These are phyloP conservation scores for Yarrowia galli DNA, from an alignment of 1,139 yeast species.

Conservation along the genomic window DNA sequence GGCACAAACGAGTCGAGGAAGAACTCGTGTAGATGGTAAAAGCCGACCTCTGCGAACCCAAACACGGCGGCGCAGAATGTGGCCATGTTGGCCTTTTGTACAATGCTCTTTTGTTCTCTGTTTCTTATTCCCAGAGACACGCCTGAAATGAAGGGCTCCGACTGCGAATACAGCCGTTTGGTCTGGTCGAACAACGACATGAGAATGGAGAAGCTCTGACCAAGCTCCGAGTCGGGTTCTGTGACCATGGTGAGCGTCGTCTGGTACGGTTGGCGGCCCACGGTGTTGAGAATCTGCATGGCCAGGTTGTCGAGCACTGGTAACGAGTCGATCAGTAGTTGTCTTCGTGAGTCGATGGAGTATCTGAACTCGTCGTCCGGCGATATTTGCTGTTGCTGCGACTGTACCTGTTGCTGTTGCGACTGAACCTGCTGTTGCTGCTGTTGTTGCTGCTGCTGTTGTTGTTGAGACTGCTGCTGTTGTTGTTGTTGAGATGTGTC, in stretches of 20 bases:
- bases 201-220: slow-evolving; percentile 75
- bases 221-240: slow-evolving; percentile 73
- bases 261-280: slow-evolving; percentile 75
- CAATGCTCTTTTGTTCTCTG: slow-evolving; percentile 61
- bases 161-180: slow-evolving; percentile 46
- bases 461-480: neutral
- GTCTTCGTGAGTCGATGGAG: slow-evolving; percentile 48
- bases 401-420: neutral
- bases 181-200: slow-evolving; percentile 74
- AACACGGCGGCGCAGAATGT: slow-evolving; percentile 85
- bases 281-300: slow-evolving; percentile 71
- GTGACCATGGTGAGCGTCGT: slow-evolving; percentile 75
- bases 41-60: slow-evolving; percentile 86
- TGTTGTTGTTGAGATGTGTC: neutral
- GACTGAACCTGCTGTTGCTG: neutral
- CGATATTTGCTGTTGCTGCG: neutral
- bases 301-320: slow-evolving; percentile 79
- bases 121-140: slow-evolving; percentile 38
- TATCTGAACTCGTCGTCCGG: slow-evolving; percentile 36
- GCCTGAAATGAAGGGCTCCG: slow-evolving; percentile 35
- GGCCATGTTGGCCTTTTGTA: slow-evolving; percentile 84
- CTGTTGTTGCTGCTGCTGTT: neutral
- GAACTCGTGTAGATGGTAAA: slow-evolving; percentile 80
- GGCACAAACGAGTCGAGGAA: slow-evolving; percentile 77
- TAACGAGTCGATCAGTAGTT: slow-evolving; percentile 66